phyloP scores from a whole-genome alignment of 257 asterid species.

The Petrea volubilis region DNA sequence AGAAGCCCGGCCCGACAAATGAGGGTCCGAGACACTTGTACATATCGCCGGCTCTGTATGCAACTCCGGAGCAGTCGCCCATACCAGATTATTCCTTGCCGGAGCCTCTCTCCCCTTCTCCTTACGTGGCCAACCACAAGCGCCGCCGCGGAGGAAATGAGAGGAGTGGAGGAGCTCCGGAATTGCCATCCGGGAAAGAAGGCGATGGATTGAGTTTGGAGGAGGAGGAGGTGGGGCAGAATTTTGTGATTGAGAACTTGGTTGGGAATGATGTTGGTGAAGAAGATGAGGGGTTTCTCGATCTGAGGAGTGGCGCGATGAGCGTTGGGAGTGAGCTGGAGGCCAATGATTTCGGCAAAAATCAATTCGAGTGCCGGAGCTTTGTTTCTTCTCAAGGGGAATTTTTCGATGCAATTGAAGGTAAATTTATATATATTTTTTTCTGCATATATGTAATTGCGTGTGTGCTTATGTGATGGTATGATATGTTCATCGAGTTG shows the following conservation, averaged over 20 bases:
- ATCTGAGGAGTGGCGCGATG: constrained; percentile 35
- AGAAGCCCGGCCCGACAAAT: constrained; percentile 1
- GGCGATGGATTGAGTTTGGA: constrained; percentile 4
- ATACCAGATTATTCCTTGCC: constrained; percentile 49
- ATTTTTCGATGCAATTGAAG: constrained; percentile 84
- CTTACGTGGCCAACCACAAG: constrained; percentile 69
- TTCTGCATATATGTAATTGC: not conserved
- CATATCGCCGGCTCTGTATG: constrained; percentile 72
- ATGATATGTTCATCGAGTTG: not conserved
- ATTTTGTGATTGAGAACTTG: constrained; percentile 20
- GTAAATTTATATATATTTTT: constrained; percentile 26
- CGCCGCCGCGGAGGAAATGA: constrained; percentile 58
- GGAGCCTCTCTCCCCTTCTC: constrained; percentile 61
- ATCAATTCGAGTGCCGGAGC: constrained; percentile 55
- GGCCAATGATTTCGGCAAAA: constrained; percentile 22
- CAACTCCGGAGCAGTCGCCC: constrained; percentile 78
- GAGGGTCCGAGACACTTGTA: constrained; percentile 54
- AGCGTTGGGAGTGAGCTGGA: constrained; percentile 44
- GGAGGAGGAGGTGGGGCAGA: constrained; percentile 29
- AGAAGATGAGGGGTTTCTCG: constrained; percentile 42
- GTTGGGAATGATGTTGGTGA: constrained; percentile 15
- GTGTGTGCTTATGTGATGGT: not conserved
- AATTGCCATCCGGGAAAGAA: constrained; percentile 18
- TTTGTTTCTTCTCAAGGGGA: constrained; percentile 62
- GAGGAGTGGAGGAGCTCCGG: constrained; percentile 29